These are phyloP conservation scores for Fragaria ananassa DNA, from an alignment of 306 rosid genomes.

Conservation along the genomic window DNA sequence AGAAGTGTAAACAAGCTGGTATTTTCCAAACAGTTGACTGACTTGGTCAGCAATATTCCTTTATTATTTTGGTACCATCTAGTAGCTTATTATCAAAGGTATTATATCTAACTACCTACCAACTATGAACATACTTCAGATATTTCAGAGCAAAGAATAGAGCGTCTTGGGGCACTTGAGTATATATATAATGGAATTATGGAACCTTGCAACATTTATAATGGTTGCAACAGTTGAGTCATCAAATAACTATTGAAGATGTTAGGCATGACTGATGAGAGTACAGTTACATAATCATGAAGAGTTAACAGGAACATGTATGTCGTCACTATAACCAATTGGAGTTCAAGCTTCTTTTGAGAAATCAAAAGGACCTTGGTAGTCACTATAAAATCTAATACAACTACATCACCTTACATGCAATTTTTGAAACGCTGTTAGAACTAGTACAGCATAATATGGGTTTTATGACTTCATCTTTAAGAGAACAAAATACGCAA, in stretches of 20 bases:
- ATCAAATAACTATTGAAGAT: neutral
- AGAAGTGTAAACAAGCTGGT: neutral
- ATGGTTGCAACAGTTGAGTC: neutral
- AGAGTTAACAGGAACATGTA: neutral
- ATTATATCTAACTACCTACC: neutral
- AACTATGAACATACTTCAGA: neutral
- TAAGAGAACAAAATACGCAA: neutral
- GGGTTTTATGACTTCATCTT: neutral
- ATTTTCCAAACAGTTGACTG: constrained; percentile 10
- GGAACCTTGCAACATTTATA: neutral
- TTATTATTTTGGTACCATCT: neutral
- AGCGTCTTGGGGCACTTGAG: neutral
- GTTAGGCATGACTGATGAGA: neutral
- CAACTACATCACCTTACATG: neutral
- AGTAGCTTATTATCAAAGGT: neutral
- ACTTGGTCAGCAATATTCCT: constrained; percentile 1
- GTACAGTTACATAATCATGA: neutral
- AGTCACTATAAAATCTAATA: neutral
- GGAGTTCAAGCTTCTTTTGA: neutral
- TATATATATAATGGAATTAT: neutral
- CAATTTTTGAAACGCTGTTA: neutral
- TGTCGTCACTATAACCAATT: neutral
- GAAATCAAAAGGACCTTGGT: neutral
- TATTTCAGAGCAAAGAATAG: neutral
- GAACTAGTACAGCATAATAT: neutral